Conservation (phyloP, 768 basidiomycete genomes). For the Podaxis sp. region DNA sequence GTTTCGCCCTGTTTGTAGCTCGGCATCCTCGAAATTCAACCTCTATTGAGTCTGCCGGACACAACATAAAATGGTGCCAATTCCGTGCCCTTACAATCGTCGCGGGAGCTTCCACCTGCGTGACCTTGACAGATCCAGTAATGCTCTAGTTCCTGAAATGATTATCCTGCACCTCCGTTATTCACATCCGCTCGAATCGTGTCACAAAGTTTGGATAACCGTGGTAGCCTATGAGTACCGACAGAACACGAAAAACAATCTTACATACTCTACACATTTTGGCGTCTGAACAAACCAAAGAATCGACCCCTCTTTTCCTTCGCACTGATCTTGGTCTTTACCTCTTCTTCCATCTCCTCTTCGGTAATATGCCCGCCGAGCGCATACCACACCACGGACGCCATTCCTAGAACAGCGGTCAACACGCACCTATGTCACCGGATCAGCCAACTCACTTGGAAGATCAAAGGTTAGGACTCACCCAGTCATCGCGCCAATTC, state of each 20-base stretch:
- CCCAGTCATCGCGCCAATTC: slow-evolving; percentile 74
- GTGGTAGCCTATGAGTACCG: not conserved
- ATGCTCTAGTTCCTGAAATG: too few relatives aligned
- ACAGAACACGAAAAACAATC: not conserved
- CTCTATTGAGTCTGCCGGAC: not conserved
- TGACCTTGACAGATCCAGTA: not conserved
- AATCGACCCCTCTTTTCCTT: slow-evolving; percentile 51
- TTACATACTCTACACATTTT: not conserved
- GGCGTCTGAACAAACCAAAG: slow-evolving; percentile 25
- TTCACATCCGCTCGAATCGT: too few relatives aligned
- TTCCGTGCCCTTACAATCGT: not conserved
- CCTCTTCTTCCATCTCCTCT: slow-evolving; percentile 77
- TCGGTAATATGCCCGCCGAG: slow-evolving; percentile 71
- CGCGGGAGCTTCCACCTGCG: not conserved
- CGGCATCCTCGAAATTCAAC: not conserved
- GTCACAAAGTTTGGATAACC: too few relatives aligned
- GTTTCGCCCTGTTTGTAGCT: not conserved
- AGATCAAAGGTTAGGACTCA: slow-evolving; percentile 27
- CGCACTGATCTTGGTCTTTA: slow-evolving; percentile 45
- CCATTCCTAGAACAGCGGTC: slow-evolving; percentile 80
- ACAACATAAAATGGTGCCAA: not conserved
- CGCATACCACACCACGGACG: slow-evolving; percentile 81
- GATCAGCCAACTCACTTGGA: slow-evolving; percentile 7
- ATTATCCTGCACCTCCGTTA: too few relatives aligned
- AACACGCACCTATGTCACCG: slow-evolving; percentile 61